Evolutionary conservation across 495 filamentous ascomycete species (phyloP).

Genomic region (Evansstolkia leycettana): DNA sequence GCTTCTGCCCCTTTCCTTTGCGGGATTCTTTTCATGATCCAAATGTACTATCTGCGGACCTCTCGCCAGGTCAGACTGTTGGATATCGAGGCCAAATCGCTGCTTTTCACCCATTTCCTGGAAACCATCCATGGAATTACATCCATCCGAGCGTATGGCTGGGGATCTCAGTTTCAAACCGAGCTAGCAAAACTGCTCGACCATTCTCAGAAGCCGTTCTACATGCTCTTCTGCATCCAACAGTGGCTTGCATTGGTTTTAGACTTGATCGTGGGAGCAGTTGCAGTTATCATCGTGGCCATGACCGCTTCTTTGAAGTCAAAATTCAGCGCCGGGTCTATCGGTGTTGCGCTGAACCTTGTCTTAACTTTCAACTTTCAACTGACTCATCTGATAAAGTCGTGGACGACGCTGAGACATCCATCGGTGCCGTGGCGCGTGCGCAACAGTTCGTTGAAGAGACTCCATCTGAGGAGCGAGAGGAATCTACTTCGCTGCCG

Average conservation of each 20-base stretch:
- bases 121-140: conserved; percentile 38
- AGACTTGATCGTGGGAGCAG: conserved; percentile 23
- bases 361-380: conserved; percentile 8
- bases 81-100: conserved; percentile 43
- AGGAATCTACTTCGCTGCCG: not conserved
- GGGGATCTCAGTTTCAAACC: conserved; percentile 11
- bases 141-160: conserved; percentile 37
- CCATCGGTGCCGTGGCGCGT: conserved; percentile 13
- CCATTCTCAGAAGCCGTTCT: conserved; percentile 25
- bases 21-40: conserved; percentile 31
- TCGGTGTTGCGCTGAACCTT: conserved; percentile 13
- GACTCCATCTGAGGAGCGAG: conserved; percentile 7
- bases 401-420: conserved; percentile 14
- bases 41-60: conserved; percentile 46
- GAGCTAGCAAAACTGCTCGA: conserved; percentile 16
- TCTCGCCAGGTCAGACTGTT: conserved; percentile 47
- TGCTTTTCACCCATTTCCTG: conserved; percentile 62
- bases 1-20: conserved; percentile 8
- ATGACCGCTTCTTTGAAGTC: conserved; percentile 6
- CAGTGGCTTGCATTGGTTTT: conserved; percentile 27
- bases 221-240: conserved; percentile 32
- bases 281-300: conserved; percentile 18
- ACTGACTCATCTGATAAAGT: conserved; percentile 4
- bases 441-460: conserved; percentile 8
- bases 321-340: conserved; percentile 5